Evolutionary conservation across 805 yeast genomes (phyloP), one percentile per base, ranked within the genome.

Genomic region (Candida fluviatilis): DNA sequence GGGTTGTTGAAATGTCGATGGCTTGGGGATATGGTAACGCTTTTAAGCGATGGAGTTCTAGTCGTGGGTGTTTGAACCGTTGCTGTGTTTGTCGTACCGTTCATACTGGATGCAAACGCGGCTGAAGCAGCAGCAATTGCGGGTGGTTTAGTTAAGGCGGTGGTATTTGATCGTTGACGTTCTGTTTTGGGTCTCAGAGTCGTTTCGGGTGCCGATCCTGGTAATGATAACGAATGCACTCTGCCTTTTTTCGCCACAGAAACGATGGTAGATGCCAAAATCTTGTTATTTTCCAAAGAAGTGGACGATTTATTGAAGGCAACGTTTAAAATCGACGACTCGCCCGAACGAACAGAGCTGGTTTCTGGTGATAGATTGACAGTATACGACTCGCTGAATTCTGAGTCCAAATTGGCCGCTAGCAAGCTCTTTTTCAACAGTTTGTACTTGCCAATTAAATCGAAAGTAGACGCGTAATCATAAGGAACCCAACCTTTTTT

Each of bases 21-120:
- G 14, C 31, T 28, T 7, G 71, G 71, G 10, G 69, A 60, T 7
- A 65, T 64, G 3, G 69, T 61, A 4, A 68, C 52, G 4, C 68
- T 58, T 37, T 65, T 65, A 28, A 68, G 50, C 1, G 72, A 63
- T 10, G 64, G 67, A 1, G 64, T 54, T 27, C 58, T 53, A n/a
- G 47, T 42, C 2, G 40, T 18, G 1, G 56, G 52, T 3, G 43
- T 45, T 11, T 30, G 23, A 7, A 42, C 41, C 4, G 25, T 8
- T 4, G 8, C 40, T 4, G 8, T 40, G 13, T 14, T n/a, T 11
- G 28, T 17, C 8, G 32, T 21, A 7, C 18, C 3, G 30, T 19
- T 14, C 11, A 21, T 25, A 4, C 18, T 17, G 12, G 36, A 23
- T 5, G 36, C 28, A 26, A 31, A 24, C 13, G 37, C 35, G 18